Percentiles rank a stretch among this genome's conserved stretches.
phyloP scores from a whole-genome alignment of 2,329 filamentous ascomycete genomes.

The Aureobasidium sp. region DNA sequence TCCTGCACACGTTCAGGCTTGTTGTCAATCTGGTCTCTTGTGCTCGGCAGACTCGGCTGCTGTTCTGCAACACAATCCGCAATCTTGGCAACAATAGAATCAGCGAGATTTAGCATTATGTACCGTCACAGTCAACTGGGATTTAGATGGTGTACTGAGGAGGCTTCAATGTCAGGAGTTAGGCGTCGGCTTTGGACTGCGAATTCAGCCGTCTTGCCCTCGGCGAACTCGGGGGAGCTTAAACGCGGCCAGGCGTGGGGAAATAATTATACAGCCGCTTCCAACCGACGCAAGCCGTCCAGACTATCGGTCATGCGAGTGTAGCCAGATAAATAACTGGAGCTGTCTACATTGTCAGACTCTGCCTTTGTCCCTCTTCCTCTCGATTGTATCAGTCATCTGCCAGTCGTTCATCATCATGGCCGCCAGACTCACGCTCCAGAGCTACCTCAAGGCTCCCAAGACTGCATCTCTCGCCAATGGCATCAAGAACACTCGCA shows the following conservation, averaged over 20 bases:
- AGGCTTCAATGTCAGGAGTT: background rate
- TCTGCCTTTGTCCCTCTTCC: background rate
- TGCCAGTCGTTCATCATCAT: background rate
- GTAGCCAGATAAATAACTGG: constrained; percentile 10
- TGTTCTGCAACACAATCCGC: too few species aligned
- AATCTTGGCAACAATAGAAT: background rate
- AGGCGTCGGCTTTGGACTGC: background rate
- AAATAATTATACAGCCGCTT: background rate
- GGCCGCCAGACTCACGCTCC: constrained; percentile 14
- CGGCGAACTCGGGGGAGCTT: constrained; percentile 2
- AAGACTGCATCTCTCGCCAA: constrained; percentile 6
- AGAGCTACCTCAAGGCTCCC: constrained; percentile 14
- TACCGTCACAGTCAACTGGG: background rate
- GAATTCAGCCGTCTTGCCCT: background rate
- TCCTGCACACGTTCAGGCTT: background rate
- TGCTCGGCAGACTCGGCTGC: background rate
- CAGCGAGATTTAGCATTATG: too few species aligned
- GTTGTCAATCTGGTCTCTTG: background rate
- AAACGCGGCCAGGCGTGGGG: constrained; percentile 1
- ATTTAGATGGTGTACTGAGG: background rate
- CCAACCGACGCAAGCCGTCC: constrained; percentile 3
- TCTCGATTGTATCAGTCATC: background rate
- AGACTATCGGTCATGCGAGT: constrained; percentile 3
- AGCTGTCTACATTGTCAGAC: constrained; percentile 3
- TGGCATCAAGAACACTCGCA: constrained; percentile 27